phyloP scores from a whole-genome alignment of 192 early-diverging fungal genomes.

The Linnemannia elongata region DNA sequence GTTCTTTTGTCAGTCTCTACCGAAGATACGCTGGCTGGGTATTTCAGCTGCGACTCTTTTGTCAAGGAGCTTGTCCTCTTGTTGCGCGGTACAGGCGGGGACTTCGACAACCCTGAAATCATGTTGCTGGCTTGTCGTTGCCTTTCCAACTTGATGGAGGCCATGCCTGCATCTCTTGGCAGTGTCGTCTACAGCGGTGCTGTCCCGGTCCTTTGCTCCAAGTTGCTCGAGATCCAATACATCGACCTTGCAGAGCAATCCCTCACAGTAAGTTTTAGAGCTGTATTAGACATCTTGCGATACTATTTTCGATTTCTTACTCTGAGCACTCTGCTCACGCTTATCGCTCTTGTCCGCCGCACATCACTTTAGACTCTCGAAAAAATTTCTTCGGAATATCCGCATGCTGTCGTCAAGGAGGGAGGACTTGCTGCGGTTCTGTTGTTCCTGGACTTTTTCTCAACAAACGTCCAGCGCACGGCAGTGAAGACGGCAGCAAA shows the following conservation, averaged over 20 bases:
- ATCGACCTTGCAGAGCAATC: conserved; percentile 95
- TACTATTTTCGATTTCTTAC: neutral
- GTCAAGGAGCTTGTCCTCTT: conserved; percentile 77
- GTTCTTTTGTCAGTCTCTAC: conserved; percentile 83
- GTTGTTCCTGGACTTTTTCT: conserved; percentile 93
- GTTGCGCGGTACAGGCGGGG: conserved; percentile 63
- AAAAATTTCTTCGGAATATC: conserved; percentile 82
- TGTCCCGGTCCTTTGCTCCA: conserved; percentile 77
- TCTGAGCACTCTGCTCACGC: neutral
- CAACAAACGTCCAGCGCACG: conserved; percentile 84
- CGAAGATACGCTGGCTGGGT: conserved; percentile 74
- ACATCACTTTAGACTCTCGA: conserved; percentile 69
- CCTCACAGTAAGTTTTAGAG: conserved; percentile 65
- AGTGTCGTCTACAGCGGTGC: conserved; percentile 78
- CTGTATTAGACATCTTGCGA: neutral
- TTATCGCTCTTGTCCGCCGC: neutral
- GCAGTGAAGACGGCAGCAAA: conserved; percentile 83
- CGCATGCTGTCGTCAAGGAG: conserved; percentile 74
- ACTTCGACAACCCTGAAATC: conserved; percentile 73
- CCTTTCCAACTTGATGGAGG: conserved; percentile 91
- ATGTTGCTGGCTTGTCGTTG: conserved; percentile 95
- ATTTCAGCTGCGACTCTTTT: conserved; percentile 76
- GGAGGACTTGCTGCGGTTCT: conserved; percentile 83
- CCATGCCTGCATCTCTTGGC: conserved; percentile 76
- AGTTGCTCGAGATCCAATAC: conserved; percentile 88